Percentiles rank a stretch among this genome's conserved stretches.
phyloP scores from a whole-genome alignment of 192 early-diverging fungal genomes.

The Gigaspora rosea region DNA sequence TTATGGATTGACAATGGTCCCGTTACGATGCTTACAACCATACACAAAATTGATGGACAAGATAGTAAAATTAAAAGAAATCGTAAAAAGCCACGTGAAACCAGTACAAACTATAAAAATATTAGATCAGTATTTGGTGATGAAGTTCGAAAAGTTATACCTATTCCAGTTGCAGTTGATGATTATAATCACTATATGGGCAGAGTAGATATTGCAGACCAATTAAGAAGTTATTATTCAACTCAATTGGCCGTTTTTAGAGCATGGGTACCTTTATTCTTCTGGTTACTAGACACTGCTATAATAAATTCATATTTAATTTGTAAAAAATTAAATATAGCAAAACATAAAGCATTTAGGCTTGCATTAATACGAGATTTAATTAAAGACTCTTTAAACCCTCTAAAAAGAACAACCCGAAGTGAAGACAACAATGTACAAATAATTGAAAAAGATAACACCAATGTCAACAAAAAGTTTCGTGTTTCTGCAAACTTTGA shows the following conservation, averaged over 20 bases:
- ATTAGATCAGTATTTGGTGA: slow-evolving; percentile 12
- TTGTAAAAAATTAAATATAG: slow-evolving; percentile 8
- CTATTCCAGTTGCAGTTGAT: slow-evolving; percentile 9
- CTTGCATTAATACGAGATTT: not conserved
- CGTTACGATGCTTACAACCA: slow-evolving; percentile 34
- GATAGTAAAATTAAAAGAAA: slow-evolving; percentile 22
- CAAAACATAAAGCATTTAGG: slow-evolving; percentile 7
- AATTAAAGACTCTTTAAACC: not conserved
- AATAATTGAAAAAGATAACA: not conserved
- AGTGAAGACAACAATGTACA: not conserved
- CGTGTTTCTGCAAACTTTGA: slow-evolving; percentile 8
- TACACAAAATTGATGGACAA: slow-evolving; percentile 25
- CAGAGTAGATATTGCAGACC: slow-evolving; percentile 33
- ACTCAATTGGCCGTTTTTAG: slow-evolving; percentile 10
- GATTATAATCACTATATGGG: slow-evolving; percentile 31
- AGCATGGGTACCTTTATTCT: slow-evolving; percentile 16
- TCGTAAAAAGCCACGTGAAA: slow-evolving; percentile 17
- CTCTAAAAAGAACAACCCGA: not conserved
- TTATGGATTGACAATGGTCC: slow-evolving; percentile 37
- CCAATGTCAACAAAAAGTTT: not conserved
- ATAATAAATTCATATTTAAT: slow-evolving; percentile 13
- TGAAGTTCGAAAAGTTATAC: not conserved
- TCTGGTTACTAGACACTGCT: slow-evolving; percentile 21
- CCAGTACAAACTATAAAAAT: slow-evolving; percentile 30
- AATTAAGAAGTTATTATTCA: slow-evolving; percentile 8